Base-by-base conservation (phyloP, 805 yeast species). In the Zygosaccharomyces rouxii region DNA sequence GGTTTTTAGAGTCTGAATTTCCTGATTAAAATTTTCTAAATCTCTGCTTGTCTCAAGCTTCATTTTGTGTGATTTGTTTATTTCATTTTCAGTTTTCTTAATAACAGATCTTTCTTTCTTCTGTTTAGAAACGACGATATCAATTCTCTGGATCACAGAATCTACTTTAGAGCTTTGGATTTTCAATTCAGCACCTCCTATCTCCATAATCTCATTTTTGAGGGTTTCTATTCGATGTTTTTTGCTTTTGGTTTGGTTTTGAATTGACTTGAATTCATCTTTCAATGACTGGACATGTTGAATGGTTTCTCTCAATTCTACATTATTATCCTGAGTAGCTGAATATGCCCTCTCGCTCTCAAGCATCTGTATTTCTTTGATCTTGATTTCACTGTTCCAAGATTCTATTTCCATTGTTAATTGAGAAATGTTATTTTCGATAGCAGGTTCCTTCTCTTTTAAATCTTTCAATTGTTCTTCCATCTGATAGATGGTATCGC, bases 131-230 rank as follows among this genome's bases (percentile, higher is more conserved):
- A 69, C 71, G 11, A 81, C 64, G 16, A 84, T 77, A 46, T 82
- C 86, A 25, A 86, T 76, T 58, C 80, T 78, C 56, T 85, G 86
- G 38, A 73, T 71, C 29, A 85, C 72, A 1, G 95, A 84, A 57
- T 82, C 89, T 7, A 94, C 96, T 59, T 81, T 85, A 1, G 95
- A 79, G 52, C 81, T 84, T 58, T 89, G 97, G 51, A 86, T 65
- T 48, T 87, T 80, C 54, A 94, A 72, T 52, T 81, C 81, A 7
- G 86, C 83, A 51, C 99, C 99, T 46, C 99, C 99, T 46, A 88
- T 84, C 43, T 86, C 83, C 86, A 90, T 80, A 35, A 94, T 88
- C 60, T 82, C 77, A 48, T 83, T 86, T 55, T 89, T 90, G 3
- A 90, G 68, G 0, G 57, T 72, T 10, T 74, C 72, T 35, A 94